Percentiles rank a stretch among this genome's conserved stretches.
phyloP scores from a whole-genome alignment of 2,329 filamentous ascomycete genomes.

The Colletotrichum musicola region DNA sequence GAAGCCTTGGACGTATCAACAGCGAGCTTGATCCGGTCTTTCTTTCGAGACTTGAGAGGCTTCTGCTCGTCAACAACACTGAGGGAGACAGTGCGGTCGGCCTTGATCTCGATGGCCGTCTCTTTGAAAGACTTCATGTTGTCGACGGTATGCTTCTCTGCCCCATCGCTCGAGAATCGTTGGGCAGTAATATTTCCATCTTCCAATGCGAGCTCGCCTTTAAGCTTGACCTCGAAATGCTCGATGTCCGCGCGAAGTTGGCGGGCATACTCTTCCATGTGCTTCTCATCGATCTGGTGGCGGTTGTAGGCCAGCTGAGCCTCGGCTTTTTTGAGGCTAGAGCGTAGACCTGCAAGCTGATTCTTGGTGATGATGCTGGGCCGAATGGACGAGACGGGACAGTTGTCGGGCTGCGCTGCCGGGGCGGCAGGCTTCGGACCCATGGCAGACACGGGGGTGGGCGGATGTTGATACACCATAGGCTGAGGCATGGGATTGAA shows the following conservation, averaged over 20 bases:
- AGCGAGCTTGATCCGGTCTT: slow-evolving; percentile 26
- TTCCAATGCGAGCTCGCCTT: slow-evolving; percentile 62
- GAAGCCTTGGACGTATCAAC: slow-evolving; percentile 29
- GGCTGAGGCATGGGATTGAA: slow-evolving; percentile 44
- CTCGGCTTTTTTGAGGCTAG: slow-evolving; percentile 67
- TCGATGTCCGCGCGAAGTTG: slow-evolving; percentile 60
- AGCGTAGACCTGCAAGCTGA: slow-evolving; percentile 65
- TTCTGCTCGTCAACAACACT: slow-evolving; percentile 4
- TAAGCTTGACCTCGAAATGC: slow-evolving; percentile 62
- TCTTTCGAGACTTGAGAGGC: slow-evolving; percentile 15
- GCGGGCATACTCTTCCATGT: slow-evolving; percentile 59
- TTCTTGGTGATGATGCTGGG: slow-evolving; percentile 72
- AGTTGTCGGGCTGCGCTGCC: slow-evolving; percentile 5
- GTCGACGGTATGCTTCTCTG: not conserved
- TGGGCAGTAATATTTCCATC: slow-evolving; percentile 30
- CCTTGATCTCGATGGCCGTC: not conserved
- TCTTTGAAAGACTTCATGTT: not conserved
- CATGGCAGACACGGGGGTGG: slow-evolving; percentile 8
- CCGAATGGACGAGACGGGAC: slow-evolving; percentile 70
- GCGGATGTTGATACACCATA: slow-evolving; percentile 22
- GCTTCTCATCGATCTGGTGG: slow-evolving; percentile 71
- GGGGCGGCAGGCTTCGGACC: slow-evolving; percentile 1
- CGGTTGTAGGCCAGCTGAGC: slow-evolving; percentile 72
- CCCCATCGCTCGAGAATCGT: not conserved
- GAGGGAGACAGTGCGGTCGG: not conserved